Evolutionary conservation across 2,329 filamentous ascomycete species (phyloP), one percentile per base, ranked within the genome.

Genomic region (Colletotrichum scovillei): DNA sequence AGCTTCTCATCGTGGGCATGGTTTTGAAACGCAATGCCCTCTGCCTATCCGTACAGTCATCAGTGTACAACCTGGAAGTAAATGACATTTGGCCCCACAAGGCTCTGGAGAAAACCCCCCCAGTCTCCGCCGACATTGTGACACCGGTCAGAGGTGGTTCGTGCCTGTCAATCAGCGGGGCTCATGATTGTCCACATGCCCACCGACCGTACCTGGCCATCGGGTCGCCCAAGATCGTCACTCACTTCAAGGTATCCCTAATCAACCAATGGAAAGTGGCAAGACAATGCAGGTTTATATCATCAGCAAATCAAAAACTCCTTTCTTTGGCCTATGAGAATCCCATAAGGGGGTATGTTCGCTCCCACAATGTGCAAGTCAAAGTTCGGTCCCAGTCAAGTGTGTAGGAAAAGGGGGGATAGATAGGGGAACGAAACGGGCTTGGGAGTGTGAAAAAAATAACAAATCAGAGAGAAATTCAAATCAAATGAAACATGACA

Each of bases 271-370:
- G 7, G 16, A 49, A 9, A 49, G 42, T 49, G 12, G 26, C 38
- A 49, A 30, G 9, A 22, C 26, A 5, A 7, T 16, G 58, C 55
- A 57, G 28, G 28, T 26, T 26, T 42, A 32, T 32, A 5, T 30
- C 12, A 63, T 63, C 7, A 12, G n/a, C n/a, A 63, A 63, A 60
- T 59, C 64, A 67, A 32, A n/a, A 71, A 72, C 69, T 72, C 69
- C 65, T 52, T 72, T 72, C 69, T 69, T 62, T 72, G 65, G 42
- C 69, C 57, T 72, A 63, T 28, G 60, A 28, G n/a, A 30, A 42
- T 72, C 65, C 69, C 65, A 57, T 63, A 63, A 63, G 69, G 65
- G 64, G 52, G 65, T 63, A 69, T 69, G 69, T 69, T 69, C 69
- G 69, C 69, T 69, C 65, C 58, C 58, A 32, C 30, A 42, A 66